Evolutionary conservation across 805 yeast species (phyloP).

Genomic region (Grigorovia humatica): DNA sequence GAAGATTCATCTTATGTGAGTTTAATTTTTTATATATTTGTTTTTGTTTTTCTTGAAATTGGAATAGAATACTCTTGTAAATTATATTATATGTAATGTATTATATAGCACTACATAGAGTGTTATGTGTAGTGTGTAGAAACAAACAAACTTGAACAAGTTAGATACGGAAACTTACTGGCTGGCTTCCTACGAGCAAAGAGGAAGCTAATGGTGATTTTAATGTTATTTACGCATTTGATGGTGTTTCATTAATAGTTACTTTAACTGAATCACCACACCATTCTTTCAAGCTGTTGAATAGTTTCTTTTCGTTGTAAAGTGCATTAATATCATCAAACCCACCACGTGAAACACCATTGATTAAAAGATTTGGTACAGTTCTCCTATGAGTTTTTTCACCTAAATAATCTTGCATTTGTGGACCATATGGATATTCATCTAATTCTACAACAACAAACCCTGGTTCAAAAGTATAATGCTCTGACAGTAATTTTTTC

Average conservation of each 20-base stretch:
- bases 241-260: neutral
- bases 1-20: too few species aligned
- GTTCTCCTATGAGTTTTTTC: constrained; percentile 67
- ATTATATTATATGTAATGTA: too few species aligned
- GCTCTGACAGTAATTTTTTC: constrained; percentile 47
- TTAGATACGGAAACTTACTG: too few species aligned
- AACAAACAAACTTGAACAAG: too few species aligned
- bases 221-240: too few species aligned
- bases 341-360: constrained; percentile 75
- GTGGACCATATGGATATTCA: constrained; percentile 62
- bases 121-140: too few species aligned
- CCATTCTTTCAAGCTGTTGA: constrained; percentile 35
- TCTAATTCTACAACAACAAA: constrained; percentile 76
- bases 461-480: constrained; percentile 62
- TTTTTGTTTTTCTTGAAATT: too few species aligned
- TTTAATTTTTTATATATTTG: too few species aligned
- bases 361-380: constrained; percentile 82
- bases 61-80: too few species aligned
- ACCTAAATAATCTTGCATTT: constrained; percentile 63
- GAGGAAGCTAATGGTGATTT: neutral
- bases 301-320: constrained; percentile 47
- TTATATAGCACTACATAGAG: too few species aligned
- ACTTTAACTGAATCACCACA: constrained; percentile 15
- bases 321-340: constrained; percentile 65
- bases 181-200: too few species aligned